Percentiles rank a stretch among this genome's conserved stretches.
Evolutionary conservation across 106 monocot species (phyloP).

Genomic region (Iris macrosiphon): DNA sequence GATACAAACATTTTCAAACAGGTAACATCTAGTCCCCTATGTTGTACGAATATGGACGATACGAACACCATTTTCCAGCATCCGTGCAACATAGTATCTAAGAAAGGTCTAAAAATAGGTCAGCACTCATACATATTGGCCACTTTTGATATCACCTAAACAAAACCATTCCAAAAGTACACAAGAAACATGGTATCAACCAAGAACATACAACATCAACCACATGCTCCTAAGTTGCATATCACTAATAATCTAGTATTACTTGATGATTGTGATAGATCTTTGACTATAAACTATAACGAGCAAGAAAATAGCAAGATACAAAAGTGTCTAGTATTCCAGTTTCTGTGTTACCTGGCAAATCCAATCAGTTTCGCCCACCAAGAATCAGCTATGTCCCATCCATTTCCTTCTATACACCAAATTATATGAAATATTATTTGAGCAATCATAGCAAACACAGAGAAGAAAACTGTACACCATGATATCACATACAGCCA

Average conservation of each 20-base stretch:
- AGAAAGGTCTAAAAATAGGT: too few relatives aligned
- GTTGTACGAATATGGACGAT: too few relatives aligned
- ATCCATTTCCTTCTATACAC: slow-evolving; percentile 57
- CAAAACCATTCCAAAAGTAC: too few relatives aligned
- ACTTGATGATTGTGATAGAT: not conserved
- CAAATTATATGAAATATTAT: slow-evolving; percentile 64
- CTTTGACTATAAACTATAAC: not conserved
- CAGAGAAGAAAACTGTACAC: slow-evolving; percentile 63
- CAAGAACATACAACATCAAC: too few relatives aligned
- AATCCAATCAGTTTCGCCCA: slow-evolving; percentile 76
- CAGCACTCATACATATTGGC: too few relatives aligned
- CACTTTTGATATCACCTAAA: too few relatives aligned
- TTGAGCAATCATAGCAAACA: slow-evolving; percentile 51
- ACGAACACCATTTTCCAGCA: too few relatives aligned
- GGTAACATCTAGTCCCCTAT: too few relatives aligned
- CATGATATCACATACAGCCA: slow-evolving; percentile 39
- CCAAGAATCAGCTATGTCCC: slow-evolving; percentile 41
- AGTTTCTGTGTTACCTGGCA: slow-evolving; percentile 49
- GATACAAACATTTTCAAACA: too few relatives aligned
- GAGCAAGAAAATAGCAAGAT: not conserved
- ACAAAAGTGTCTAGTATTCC: not conserved
- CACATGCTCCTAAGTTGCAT: too few relatives aligned
- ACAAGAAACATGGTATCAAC: too few relatives aligned
- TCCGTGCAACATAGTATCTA: too few relatives aligned
- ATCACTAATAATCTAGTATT: not conserved